Conservation (phyloP, 306 rosid species). For the Senna siamea region DNA sequence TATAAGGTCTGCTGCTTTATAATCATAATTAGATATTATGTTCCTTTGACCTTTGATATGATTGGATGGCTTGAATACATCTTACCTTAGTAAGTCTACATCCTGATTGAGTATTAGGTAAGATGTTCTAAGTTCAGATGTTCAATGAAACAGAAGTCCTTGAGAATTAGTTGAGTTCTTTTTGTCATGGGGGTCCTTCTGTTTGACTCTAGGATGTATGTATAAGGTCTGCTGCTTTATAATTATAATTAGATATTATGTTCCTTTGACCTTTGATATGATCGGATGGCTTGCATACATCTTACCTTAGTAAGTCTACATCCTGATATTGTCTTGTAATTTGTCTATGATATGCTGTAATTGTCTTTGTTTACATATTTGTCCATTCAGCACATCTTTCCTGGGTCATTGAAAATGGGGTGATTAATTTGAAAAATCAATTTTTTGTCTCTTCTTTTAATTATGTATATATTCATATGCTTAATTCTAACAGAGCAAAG, state of each 20-base stretch:
- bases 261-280: background rate
- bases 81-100: too few species aligned
- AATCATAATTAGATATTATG: slow-evolving; percentile 14
- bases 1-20: slow-evolving; percentile 33
- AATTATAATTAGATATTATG: slow-evolving; percentile 11
- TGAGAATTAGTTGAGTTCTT: background rate
- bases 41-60: background rate
- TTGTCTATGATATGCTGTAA: slow-evolving; percentile 17
- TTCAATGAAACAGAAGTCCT: background rate
- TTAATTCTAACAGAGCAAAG: slow-evolving; percentile 66
- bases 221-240: slow-evolving; percentile 33
- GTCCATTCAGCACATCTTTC: slow-evolving; percentile 23
- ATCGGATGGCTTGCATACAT: background rate
- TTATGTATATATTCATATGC: slow-evolving; percentile 18
- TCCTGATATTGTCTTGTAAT: slow-evolving; percentile 23
- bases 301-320: too few species aligned
- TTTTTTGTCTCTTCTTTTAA: background rate
- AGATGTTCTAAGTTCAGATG: background rate
- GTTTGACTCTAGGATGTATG: slow-evolving; percentile 28
- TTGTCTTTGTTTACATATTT: slow-evolving; percentile 29
- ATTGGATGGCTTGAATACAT: background rate
- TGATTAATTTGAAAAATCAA: background rate
- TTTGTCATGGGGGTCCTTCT: slow-evolving; percentile 21
- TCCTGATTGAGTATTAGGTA: slow-evolving; percentile 5
- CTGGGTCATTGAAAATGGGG: slow-evolving; percentile 11